Percentiles rank a stretch among this genome's conserved stretches.
phyloP scores from a whole-genome alignment of 371 early-diverging fungal genomes.

The Fennellomyces sp. region DNA sequence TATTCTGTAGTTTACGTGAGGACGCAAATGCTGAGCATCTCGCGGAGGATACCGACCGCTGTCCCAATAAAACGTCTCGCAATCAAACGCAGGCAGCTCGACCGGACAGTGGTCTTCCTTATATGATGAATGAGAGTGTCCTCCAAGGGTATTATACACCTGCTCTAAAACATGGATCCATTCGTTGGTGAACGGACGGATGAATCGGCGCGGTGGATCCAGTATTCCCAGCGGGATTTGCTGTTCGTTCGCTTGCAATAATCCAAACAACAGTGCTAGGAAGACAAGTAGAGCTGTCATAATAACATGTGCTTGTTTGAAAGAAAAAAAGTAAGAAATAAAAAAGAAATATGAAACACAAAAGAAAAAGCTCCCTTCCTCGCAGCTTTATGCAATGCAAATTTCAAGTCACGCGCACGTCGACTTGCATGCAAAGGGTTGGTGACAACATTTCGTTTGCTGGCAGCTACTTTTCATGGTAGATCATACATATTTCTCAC shows the following conservation, averaged over 20 bases:
- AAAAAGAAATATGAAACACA: no score
- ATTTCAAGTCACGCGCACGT: no score
- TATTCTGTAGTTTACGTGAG: constrained; percentile 40
- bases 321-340: no score
- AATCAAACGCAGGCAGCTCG: constrained; percentile 44
- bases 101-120: constrained; percentile 37
- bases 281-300: no score
- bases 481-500: no score
- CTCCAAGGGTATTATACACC: constrained; percentile 49
- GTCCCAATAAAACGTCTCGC: constrained; percentile 46
- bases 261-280: no score
- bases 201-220: background rate
- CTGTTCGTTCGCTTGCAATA: background rate
- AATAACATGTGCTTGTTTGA: no score
- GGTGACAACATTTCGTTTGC: no score
- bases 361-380: no score
- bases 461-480: no score
- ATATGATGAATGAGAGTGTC: constrained; percentile 23
- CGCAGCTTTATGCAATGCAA: no score
- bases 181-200: constrained; percentile 40
- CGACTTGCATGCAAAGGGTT: no score
- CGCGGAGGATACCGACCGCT: constrained; percentile 33
- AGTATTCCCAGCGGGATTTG: background rate
- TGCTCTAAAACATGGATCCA: constrained; percentile 54
- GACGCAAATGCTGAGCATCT: constrained; percentile 57